A percentile compares a stretch with the other conserved stretches of the same genome.
These are phyloP conservation scores for Drosera spatulata DNA, from an alignment of 179 eudicot species.

Conservation along the genomic window DNA sequence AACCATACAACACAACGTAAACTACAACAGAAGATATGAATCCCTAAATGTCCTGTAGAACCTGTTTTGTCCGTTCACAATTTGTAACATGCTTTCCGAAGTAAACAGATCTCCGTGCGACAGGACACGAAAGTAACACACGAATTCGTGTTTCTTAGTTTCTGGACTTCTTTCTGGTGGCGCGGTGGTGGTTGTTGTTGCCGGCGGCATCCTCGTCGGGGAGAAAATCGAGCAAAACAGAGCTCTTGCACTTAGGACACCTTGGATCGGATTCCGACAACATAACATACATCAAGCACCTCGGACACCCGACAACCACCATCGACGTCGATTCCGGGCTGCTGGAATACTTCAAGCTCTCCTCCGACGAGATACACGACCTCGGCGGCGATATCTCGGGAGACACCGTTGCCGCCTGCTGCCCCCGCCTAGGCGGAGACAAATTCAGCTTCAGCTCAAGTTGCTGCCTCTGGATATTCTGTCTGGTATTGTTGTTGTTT, in stretches of 20 bases:
- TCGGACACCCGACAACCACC: slow-evolving; percentile 45
- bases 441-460: slow-evolving; percentile 61
- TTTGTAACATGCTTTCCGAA: too few relatives aligned
- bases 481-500: too few relatives aligned
- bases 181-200: too few relatives aligned
- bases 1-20: not conserved
- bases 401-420: slow-evolving; percentile 6
- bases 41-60: not conserved
- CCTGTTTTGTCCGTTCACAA: too few relatives aligned
- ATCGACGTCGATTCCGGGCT: slow-evolving; percentile 56
- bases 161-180: not conserved
- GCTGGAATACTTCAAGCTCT: slow-evolving; percentile 26
- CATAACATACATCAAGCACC: too few relatives aligned
- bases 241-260: slow-evolving; percentile 30
- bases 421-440: slow-evolving; percentile 30
- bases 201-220: slow-evolving; percentile 1
- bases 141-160: not conserved
- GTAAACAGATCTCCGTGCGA: too few relatives aligned
- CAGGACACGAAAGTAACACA: too few relatives aligned
- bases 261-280: slow-evolving; percentile 10
- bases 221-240: slow-evolving; percentile 27
- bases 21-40: not conserved
- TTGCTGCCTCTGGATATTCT: slow-evolving; percentile 4
- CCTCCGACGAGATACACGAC: slow-evolving; percentile 78
- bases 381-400: slow-evolving; percentile 47